Conservation (phyloP, 208 protist genomes). For the Leishmania braziliensis region DNA sequence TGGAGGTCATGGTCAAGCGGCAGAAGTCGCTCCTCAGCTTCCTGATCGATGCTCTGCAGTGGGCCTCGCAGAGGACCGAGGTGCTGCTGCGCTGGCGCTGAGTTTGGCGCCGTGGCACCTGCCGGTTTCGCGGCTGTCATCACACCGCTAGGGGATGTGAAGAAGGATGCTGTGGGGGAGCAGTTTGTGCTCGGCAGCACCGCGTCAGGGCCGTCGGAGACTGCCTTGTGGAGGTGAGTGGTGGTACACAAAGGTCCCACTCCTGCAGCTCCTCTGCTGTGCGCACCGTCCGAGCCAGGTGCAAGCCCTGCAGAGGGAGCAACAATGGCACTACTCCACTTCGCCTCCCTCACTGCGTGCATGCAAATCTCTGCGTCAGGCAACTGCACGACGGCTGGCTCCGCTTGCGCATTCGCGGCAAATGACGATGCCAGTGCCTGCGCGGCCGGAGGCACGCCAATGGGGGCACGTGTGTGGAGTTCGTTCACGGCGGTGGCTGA, state of each 20-base stretch:
- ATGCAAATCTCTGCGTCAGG: background rate
- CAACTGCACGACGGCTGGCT: background rate
- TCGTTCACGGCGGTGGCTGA: background rate
- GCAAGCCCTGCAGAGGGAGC: background rate
- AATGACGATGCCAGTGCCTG: background rate
- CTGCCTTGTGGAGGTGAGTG: background rate
- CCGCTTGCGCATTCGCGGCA: background rate
- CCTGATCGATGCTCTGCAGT: background rate
- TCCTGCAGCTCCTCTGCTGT: background rate
- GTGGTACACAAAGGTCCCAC: background rate
- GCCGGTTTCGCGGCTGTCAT: background rate
- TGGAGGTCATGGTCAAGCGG: background rate
- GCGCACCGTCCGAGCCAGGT: background rate
- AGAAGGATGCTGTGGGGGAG: background rate
- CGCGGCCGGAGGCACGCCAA: background rate
- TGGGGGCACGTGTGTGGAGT: background rate
- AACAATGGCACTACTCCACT: background rate
- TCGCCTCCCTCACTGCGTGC: background rate
- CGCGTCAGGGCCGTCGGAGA: background rate
- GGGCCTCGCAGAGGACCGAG: background rate
- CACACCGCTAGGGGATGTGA: background rate
- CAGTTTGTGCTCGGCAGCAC: constrained; percentile 10
- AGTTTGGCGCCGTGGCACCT: background rate
- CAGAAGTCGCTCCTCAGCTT: background rate
- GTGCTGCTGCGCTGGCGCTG: background rate